Conservation (phyloP, 257 asterid species). For the Buddleja alternifolia region DNA sequence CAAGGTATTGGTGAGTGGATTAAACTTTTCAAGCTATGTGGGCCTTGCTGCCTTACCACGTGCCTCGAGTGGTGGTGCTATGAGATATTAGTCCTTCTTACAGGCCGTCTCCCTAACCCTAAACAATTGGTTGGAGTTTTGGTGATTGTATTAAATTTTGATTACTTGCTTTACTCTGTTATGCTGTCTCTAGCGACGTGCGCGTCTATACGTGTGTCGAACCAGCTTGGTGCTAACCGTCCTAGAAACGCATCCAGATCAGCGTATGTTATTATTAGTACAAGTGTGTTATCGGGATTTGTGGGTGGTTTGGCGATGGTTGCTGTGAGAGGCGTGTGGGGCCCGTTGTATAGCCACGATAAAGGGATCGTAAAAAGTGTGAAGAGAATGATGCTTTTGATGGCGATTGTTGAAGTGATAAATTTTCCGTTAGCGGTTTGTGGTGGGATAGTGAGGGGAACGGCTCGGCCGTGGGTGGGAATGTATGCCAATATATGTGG, state of each 20-base stretch:
- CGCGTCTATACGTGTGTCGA: constrained; percentile 75
- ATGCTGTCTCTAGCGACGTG: constrained; percentile 79
- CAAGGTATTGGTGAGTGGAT: constrained; percentile 57
- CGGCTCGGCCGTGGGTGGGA: constrained; percentile 79
- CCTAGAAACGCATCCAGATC: constrained; percentile 45
- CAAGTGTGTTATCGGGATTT: constrained; percentile 43
- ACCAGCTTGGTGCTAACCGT: constrained; percentile 71
- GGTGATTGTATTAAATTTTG: constrained; percentile 78
- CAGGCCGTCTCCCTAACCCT: constrained; percentile 66
- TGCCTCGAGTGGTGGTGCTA: constrained; percentile 99
- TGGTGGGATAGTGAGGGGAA: constrained; percentile 89
- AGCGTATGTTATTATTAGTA: constrained; percentile 40
- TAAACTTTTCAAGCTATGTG: constrained; percentile 50
- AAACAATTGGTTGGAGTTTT: constrained; percentile 58
- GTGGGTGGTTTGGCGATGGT: constrained; percentile 57
- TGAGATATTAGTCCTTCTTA: constrained; percentile 67
- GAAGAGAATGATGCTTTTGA: constrained; percentile 54
- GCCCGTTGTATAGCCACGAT: constrained; percentile 58
- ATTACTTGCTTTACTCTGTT: constrained; percentile 68
- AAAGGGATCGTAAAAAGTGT: constrained; percentile 48
- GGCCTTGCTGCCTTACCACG: constrained; percentile 82
- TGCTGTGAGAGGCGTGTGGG: constrained; percentile 67
- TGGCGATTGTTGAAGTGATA: constrained; percentile 68
- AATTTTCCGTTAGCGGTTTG: constrained; percentile 83
- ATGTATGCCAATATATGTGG: constrained; percentile 76